A percentile compares a stretch with the other conserved stretches of the same genome.
phyloP scores from a whole-genome alignment of 495 filamentous ascomycete species.

The Hyaloscypha variabilis region DNA sequence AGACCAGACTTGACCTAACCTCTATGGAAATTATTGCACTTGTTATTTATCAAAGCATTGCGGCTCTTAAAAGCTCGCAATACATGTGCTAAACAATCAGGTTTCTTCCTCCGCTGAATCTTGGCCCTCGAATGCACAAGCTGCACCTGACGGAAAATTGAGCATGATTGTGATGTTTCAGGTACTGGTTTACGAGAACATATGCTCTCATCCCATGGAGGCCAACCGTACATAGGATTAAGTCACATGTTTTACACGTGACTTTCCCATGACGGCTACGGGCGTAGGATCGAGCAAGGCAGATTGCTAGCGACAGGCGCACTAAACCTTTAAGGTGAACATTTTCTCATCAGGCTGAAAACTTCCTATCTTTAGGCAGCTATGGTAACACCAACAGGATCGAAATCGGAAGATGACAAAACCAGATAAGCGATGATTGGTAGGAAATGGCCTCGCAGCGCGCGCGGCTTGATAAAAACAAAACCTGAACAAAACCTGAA shows the following conservation, averaged over 20 bases:
- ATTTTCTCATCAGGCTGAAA: not conserved
- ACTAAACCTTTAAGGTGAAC: not conserved
- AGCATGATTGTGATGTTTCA: too few relatives aligned
- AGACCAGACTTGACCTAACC: constrained; percentile 3
- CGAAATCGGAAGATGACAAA: constrained; percentile 8
- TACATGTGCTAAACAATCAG: not conserved
- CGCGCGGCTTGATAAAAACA: constrained; percentile 3
- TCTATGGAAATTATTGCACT: not conserved
- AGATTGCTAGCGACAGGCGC: constrained; percentile 1
- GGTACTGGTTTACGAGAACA: too few relatives aligned
- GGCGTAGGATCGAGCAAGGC: not conserved
- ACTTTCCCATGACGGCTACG: not conserved
- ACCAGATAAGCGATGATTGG: constrained; percentile 5
- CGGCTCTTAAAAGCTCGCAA: not conserved
- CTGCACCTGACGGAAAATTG: not conserved
- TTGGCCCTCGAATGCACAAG: not conserved
- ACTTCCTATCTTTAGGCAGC: not conserved
- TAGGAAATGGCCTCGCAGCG: not conserved
- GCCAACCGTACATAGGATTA: not conserved
- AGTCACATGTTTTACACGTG: not conserved
- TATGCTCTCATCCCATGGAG: constrained; percentile 1
- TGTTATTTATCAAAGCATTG: constrained; percentile 3
- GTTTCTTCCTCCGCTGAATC: not conserved
- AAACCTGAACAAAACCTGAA: constrained; percentile 6
- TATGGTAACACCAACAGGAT: not conserved